phyloP scores from a whole-genome alignment of 257 asterid species.

The Cordia subcordata region DNA sequence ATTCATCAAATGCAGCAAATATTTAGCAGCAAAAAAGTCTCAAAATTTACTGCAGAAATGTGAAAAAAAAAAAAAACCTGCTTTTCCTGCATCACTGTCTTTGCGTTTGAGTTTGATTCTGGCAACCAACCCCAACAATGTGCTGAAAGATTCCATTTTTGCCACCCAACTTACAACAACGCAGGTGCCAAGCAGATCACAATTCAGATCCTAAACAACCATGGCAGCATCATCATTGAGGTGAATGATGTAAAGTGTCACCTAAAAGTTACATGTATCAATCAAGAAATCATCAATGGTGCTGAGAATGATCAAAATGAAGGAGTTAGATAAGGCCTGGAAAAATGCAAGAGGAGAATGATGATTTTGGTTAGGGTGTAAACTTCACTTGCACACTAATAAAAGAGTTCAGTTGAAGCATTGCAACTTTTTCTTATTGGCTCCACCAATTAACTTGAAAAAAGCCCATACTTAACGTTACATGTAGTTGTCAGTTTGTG shows the following conservation, averaged over 20 bases:
- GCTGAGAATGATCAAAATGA: not conserved
- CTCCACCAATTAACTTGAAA: not conserved
- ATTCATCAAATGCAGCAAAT: not conserved
- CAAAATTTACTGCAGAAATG: too few relatives aligned
- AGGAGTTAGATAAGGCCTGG: not conserved
- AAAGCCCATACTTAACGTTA: not conserved
- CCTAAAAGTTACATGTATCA: not conserved
- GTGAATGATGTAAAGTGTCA: not conserved
- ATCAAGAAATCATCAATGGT: not conserved
- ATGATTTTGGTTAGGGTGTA: not conserved
- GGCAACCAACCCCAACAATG: conserved; percentile 38
- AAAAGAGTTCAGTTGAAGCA: conserved; percentile 10
- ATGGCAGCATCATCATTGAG: not conserved
- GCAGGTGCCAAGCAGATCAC: conserved; percentile 20
- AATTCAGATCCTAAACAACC: not conserved
- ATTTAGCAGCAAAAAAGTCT: not conserved
- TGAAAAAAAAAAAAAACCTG: conserved; percentile 53
- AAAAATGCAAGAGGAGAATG: not conserved
- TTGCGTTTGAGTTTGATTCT: conserved; percentile 69
- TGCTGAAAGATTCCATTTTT: conserved; percentile 59
- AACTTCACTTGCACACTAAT: not conserved
- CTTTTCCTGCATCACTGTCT: conserved; percentile 87
- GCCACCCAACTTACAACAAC: conserved; percentile 7
- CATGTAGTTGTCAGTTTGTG: too few relatives aligned
- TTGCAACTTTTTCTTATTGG: conserved; percentile 5